phyloP scores from a whole-genome alignment of 2,329 filamentous ascomycete species.

The Penicillium expansum region DNA sequence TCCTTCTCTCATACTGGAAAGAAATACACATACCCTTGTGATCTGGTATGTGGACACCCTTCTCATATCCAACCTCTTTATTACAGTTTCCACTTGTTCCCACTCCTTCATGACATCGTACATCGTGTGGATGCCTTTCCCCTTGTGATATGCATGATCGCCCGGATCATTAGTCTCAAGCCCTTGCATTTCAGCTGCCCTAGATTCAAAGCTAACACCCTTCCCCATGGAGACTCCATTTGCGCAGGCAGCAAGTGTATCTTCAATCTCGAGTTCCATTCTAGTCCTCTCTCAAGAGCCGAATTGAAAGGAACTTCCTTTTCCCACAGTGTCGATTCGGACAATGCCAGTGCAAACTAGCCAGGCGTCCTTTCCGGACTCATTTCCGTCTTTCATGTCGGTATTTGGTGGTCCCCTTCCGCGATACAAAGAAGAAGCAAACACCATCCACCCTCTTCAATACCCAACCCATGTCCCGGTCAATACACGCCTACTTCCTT shows the following conservation, averaged over 20 bases:
- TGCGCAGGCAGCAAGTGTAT: slow-evolving; percentile 42
- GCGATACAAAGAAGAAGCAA: slow-evolving; percentile 31
- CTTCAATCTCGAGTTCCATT: slow-evolving; percentile 31
- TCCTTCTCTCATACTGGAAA: neutral
- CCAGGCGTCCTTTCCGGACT: slow-evolving; percentile 41
- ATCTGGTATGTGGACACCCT: slow-evolving; percentile 5
- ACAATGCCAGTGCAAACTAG: slow-evolving; percentile 44
- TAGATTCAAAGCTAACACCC: slow-evolving; percentile 14
- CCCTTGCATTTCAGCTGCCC: slow-evolving; percentile 23
- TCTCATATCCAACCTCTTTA: neutral
- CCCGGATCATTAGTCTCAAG: slow-evolving; percentile 28
- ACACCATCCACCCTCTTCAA: slow-evolving; percentile 26
- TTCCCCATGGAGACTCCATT: slow-evolving; percentile 26
- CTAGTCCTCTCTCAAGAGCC: slow-evolving; percentile 18
- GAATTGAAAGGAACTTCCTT: slow-evolving; percentile 23
- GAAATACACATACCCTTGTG: neutral
- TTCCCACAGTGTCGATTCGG: slow-evolving; percentile 24
- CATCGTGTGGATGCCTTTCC: slow-evolving; percentile 6
- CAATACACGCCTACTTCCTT: slow-evolving; percentile 29
- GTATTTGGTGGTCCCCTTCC: slow-evolving; percentile 48
- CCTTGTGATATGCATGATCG: slow-evolving; percentile 14
- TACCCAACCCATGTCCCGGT: slow-evolving; percentile 29
- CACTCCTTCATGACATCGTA: slow-evolving; percentile 6
- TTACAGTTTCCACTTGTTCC: neutral
- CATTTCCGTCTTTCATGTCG: slow-evolving; percentile 54